Evolutionary conservation across 345 rosid species (phyloP), one percentile per base, ranked within the genome.

Genomic region (Corchorus capsularis): DNA sequence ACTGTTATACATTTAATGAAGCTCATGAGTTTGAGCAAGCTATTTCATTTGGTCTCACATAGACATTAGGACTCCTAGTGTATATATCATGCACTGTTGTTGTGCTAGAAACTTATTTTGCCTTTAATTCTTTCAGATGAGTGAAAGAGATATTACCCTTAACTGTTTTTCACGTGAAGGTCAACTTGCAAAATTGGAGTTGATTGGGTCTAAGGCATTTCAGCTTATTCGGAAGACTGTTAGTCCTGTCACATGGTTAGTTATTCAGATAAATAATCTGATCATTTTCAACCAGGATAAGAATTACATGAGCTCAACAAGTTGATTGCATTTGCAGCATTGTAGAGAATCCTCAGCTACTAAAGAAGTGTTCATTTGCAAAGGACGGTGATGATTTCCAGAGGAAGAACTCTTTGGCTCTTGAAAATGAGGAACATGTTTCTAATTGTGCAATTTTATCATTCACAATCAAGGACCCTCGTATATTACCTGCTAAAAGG

Each of bases 141-240:
- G 75, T 75, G 91, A 84, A 76, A 82, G 72, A 62, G 84, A 90
- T 75, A 73, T 73, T 39, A 74, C 71, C 61, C 77, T 92, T 56
- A 84, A 78, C 71, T 88, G 92, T 82, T 77, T 85, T 72, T 95
- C 93, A 54, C 89, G 88, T 4, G 99, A 93, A 76, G 98, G 98
- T 65, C 89, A 83, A 49, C 88, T 91, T 85, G 92, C 92, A 76
- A 92, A 86, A 81, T 76, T 95, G 69, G 96, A 93, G 79, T 77
- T 95, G 56, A 79, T 86, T 83, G 99, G 98, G 70, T 71, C 90
- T 77, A 87, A 85, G 78, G 92, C 92, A 79, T 86, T 82, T 81
- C 80, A 84, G 76, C 89, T 93, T 83, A 92, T 95, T 79, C 87
- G 86, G 60, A 88, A 87, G 85, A 82, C 78, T 61, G 73, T 89